These are phyloP conservation scores for Suhomyces sp. DNA, from an alignment of 805 yeast genomes.

Conservation along the genomic window DNA sequence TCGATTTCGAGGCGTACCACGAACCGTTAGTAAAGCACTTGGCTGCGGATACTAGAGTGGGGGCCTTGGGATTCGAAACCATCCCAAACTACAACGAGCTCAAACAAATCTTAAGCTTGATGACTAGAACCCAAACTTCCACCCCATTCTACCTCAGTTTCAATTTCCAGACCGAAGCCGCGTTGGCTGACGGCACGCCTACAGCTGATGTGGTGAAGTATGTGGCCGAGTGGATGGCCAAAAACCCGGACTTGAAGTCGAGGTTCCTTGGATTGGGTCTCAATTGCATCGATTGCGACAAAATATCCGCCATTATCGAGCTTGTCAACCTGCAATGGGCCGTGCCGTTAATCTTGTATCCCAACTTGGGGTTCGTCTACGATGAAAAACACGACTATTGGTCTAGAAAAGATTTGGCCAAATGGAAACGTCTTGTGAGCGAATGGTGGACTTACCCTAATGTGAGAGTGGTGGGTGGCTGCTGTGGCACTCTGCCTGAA, in stretches of 20 bases:
- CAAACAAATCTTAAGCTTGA: conserved; percentile 43
- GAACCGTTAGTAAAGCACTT: conserved; percentile 37
- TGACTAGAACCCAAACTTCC: conserved; percentile 24
- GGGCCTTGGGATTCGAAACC: conserved; percentile 67
- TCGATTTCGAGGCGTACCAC: conserved; percentile 50
- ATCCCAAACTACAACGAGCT: conserved; percentile 62
- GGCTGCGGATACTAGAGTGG: conserved; percentile 41
- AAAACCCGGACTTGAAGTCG: conserved; percentile 10
- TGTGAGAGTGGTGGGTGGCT: conserved; percentile 62
- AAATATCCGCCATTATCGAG: conserved; percentile 39
- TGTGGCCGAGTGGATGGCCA: conserved; percentile 10
- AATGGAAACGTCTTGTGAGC: conserved; percentile 39
- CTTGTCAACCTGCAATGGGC: conserved; percentile 19
- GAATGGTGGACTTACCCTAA: conserved; percentile 41
- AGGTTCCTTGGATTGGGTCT: conserved; percentile 56
- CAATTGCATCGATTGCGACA: conserved; percentile 57
- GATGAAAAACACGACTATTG: conserved; percentile 42
- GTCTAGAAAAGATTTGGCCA: conserved; percentile 15
- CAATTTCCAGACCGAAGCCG: conserved; percentile 21
- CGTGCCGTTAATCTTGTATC: conserved; percentile 56
- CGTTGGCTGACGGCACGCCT: conserved; percentile 32
- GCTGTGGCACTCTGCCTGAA: conserved; percentile 66
- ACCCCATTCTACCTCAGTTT: conserved; percentile 41
- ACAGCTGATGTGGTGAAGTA: conserved; percentile 19
- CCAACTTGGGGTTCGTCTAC: conserved; percentile 72